A percentile compares a stretch with the other conserved stretches of the same genome.
Conservation (phyloP, 1,284 basidiomycete genomes). For the Rhodotorula sp. region DNA sequence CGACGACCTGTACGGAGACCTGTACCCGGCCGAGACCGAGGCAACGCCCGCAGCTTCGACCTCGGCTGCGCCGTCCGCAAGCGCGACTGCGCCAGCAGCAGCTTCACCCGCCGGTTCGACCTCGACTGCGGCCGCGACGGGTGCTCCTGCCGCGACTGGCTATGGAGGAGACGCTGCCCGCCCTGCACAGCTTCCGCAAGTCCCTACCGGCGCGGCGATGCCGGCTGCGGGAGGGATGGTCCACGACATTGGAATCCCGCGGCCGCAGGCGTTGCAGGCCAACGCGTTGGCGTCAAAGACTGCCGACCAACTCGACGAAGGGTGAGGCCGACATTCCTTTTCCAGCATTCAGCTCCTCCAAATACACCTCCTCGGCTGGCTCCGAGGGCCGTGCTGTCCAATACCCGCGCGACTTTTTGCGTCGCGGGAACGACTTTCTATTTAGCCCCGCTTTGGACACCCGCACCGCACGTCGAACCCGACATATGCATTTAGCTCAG, state of each 20-base stretch:
- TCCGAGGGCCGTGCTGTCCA: neutral
- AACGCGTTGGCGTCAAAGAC: slow-evolving; percentile 56
- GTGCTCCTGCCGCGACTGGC: slow-evolving; percentile 14
- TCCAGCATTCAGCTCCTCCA: no score
- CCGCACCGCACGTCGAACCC: neutral
- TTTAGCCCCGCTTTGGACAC: neutral
- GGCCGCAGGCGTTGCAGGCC: slow-evolving; percentile 47
- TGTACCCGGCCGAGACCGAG: slow-evolving; percentile 72
- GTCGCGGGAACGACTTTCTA: neutral
- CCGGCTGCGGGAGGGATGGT: neutral
- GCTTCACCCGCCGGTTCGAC: slow-evolving; percentile 22
- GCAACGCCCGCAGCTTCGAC: neutral
- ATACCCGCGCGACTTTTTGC: neutral
- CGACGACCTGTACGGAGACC: slow-evolving; percentile 55
- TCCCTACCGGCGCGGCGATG: slow-evolving; percentile 4
- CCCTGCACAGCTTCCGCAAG: slow-evolving; percentile 32
- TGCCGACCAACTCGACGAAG: slow-evolving; percentile 95
- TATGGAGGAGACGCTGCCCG: slow-evolving; percentile 7
- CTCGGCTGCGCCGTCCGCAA: neutral
- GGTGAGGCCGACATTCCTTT: slow-evolving; percentile 62
- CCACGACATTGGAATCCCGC: slow-evolving; percentile 5
- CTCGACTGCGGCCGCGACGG: slow-evolving; percentile 44
- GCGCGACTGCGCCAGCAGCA: neutral
- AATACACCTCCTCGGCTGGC: no score
- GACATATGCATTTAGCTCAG: no score